phyloP scores from a whole-genome alignment of 2,329 filamentous ascomycete species.

The Grosmannia huntii region DNA sequence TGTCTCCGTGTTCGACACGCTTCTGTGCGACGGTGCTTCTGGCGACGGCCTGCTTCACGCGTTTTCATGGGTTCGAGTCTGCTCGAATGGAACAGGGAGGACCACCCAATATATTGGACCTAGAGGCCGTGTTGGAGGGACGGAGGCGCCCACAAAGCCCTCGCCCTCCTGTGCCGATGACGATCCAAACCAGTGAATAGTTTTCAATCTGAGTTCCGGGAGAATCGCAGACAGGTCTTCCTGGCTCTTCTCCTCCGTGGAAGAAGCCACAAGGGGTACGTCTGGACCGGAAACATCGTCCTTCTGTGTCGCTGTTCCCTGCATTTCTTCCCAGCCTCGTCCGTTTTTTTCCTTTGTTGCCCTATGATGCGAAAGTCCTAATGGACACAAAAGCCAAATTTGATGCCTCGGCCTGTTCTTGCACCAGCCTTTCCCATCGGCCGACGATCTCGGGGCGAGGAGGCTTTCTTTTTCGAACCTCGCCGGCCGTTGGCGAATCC shows the following conservation, averaged over 20 bases:
- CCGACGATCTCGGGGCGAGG: background rate
- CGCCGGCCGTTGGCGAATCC: background rate
- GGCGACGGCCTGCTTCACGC: slow-evolving; percentile 2
- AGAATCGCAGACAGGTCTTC: slow-evolving; percentile 8
- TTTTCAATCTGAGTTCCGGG: slow-evolving; percentile 27
- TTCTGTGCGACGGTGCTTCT: background rate
- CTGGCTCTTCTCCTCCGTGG: slow-evolving; percentile 8
- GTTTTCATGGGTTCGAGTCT: background rate
- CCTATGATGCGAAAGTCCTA: slow-evolving; percentile 8
- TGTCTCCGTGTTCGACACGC: background rate
- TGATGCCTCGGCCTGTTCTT: slow-evolving; percentile 2
- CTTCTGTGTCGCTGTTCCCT: background rate
- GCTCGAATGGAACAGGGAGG: slow-evolving; percentile 1
- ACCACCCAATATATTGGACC: background rate
- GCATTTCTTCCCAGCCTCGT: background rate
- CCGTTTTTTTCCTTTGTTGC: background rate
- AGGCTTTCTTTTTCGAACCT: background rate
- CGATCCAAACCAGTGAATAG: slow-evolving; percentile 16
- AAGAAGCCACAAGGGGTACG: background rate
- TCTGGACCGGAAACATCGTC: background rate
- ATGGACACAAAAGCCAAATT: slow-evolving; percentile 12
- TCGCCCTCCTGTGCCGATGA: slow-evolving; percentile 13
- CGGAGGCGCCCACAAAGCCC: background rate
- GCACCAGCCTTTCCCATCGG: background rate
- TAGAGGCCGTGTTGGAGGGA: background rate